A percentile compares a stretch with the other conserved stretches of the same genome.
These are phyloP conservation scores for Penicillium sp. DNA, from an alignment of 2,329 filamentous ascomycete species.

Conservation along the genomic window DNA sequence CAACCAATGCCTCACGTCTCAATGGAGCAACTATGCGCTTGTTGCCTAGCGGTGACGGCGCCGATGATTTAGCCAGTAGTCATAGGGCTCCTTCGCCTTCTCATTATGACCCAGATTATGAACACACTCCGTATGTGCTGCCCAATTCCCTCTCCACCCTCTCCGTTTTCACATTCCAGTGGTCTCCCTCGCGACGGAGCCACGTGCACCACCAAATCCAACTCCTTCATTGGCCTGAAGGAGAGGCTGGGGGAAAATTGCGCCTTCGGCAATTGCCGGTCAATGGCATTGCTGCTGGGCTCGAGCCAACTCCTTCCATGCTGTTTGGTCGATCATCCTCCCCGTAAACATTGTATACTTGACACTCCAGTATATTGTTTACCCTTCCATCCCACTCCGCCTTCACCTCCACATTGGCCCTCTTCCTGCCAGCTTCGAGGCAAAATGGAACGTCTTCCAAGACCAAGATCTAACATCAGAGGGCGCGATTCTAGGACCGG, in stretches of 20 bases:
- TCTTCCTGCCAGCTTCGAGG: not conserved
- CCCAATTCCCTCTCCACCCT: constrained; percentile 10
- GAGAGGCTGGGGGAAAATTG: not conserved
- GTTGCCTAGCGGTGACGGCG: constrained; percentile 38
- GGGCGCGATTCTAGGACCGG: constrained; percentile 14
- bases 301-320: not conserved
- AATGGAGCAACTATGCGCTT: constrained; percentile 45
- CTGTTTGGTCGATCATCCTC: not conserved
- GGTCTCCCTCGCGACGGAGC: constrained; percentile 25
- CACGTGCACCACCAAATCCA: constrained; percentile 5
- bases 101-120: constrained; percentile 25
- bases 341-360: constrained; percentile 9
- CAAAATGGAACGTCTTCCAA: constrained; percentile 15
- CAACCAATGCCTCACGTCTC: constrained; percentile 22
- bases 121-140: constrained; percentile 39
- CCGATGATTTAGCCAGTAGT: constrained; percentile 30
- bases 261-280: not conserved
- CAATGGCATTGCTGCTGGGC: constrained; percentile 3
- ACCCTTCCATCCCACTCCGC: not conserved
- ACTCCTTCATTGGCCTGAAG: constrained; percentile 10
- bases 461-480: constrained; percentile 22
- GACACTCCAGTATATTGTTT: constrained; percentile 7
- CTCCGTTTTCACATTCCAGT: constrained; percentile 16
- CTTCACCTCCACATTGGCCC: not conserved
- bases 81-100: constrained; percentile 25